phyloP scores from a whole-genome alignment of 75 land plant species.

The Sequoia sempervirens region DNA sequence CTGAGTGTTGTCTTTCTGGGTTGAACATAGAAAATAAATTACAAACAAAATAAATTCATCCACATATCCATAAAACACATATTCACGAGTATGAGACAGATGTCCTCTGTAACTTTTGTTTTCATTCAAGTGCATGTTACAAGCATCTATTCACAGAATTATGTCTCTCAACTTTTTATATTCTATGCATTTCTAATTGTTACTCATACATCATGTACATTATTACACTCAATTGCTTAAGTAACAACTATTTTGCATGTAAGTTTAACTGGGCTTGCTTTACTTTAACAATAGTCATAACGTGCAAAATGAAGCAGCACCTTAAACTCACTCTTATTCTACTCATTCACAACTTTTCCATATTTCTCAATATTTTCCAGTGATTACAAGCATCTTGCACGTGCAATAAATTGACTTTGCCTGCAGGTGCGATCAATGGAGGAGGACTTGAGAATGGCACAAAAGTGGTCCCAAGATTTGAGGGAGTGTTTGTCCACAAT shows the following conservation, averaged over 20 bases:
- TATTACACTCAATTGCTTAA: not conserved
- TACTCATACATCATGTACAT: not conserved
- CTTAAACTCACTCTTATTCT: not conserved
- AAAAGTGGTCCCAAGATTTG: constrained; percentile 67
- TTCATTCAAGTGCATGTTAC: too few relatives aligned
- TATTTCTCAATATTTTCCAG: not conserved
- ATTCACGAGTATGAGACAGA: not conserved
- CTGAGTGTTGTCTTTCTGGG: not conserved
- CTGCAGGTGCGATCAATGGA: constrained; percentile 55
- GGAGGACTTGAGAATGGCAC: constrained; percentile 39
- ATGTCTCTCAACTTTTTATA: not conserved
- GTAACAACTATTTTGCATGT: not conserved
- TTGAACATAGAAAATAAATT: not conserved
- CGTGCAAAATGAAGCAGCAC: not conserved
- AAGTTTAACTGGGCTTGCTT: not conserved
- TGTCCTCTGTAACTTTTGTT: not conserved
- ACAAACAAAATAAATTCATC: not conserved
- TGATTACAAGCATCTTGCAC: not conserved
- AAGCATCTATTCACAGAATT: not conserved
- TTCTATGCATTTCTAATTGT: not conserved
- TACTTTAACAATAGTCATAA: not conserved
- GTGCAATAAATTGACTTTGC: not conserved
- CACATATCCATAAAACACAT: not conserved
- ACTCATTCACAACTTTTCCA: not conserved
- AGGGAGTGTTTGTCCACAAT: constrained; percentile 33